phyloP scores from a whole-genome alignment of 2,329 filamentous ascomycete species.

The Cordyceps fumosorosea region DNA sequence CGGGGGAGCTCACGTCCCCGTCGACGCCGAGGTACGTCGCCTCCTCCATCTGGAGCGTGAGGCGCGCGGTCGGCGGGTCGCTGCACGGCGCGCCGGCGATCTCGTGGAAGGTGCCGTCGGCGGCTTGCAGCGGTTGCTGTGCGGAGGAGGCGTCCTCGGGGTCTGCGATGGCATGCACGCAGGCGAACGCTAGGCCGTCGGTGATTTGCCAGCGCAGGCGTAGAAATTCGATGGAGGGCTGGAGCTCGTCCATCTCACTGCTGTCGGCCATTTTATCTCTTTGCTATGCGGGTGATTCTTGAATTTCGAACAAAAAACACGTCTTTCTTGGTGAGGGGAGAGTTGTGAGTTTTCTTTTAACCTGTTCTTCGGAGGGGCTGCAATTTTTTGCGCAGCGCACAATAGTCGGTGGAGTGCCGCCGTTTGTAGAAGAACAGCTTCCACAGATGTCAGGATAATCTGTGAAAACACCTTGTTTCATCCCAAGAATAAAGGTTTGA shows the following conservation, averaged over 20 bases:
- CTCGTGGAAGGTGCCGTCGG: not conserved
- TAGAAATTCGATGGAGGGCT: constrained; percentile 3
- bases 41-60: constrained; percentile 2
- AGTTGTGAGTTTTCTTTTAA: not conserved
- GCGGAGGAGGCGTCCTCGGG: constrained; percentile 4
- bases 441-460: not conserved
- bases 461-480: too few species aligned
- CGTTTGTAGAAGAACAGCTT: not conserved
- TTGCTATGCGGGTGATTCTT: not conserved
- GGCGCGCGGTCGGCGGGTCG: not conserved
- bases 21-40: constrained; percentile 3
- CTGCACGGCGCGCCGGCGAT: not conserved
- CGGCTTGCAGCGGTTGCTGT: not conserved
- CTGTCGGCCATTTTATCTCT: not conserved
- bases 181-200: not conserved
- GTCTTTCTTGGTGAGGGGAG: not conserved
- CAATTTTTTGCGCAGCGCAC: not conserved
- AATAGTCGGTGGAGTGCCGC: not conserved
- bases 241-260: not conserved
- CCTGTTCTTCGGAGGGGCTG: not conserved
- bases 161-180: not conserved
- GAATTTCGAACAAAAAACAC: not conserved
- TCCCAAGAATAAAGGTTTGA: too few species aligned
- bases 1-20: not conserved
- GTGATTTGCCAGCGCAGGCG: constrained; percentile 8